Percentiles rank a stretch among this genome's conserved stretches.
phyloP scores from a whole-genome alignment of 345 rosid species.

The Arabis alpina region DNA sequence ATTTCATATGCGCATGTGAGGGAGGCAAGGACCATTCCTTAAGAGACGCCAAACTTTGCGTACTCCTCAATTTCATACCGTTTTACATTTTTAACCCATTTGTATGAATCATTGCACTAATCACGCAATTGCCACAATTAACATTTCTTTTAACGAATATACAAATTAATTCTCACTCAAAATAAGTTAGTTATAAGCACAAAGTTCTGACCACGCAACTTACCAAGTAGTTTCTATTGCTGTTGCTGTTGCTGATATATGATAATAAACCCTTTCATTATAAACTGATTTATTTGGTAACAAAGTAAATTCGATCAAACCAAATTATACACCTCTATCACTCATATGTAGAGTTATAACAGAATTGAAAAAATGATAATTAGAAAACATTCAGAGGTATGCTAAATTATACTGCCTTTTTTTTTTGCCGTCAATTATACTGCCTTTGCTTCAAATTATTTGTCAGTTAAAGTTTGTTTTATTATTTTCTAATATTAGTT shows the following conservation, averaged over 20 bases:
- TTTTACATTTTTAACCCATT: background rate
- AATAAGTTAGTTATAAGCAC: background rate
- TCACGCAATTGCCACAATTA: conserved; percentile 21
- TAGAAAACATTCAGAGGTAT: background rate
- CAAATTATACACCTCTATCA: background rate
- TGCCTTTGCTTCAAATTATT: no score
- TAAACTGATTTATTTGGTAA: background rate
- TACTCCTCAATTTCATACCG: conserved; percentile 34
- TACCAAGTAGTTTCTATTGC: background rate
- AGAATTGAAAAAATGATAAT: background rate
- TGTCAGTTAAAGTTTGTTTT: no score
- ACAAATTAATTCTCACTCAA: background rate
- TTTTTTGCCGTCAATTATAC: no score
- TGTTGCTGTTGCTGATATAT: background rate
- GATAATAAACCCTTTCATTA: no score
- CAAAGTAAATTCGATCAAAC: background rate
- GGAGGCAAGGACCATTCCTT: conserved; percentile 50
- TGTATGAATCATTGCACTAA: conserved; percentile 7
- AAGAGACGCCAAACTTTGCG: conserved; percentile 51
- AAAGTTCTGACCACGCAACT: conserved; percentile 20
- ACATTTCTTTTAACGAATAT: conserved; percentile 21
- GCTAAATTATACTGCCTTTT: background rate
- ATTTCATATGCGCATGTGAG: conserved; percentile 57
- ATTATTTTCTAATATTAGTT: no score
- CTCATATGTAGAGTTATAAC: background rate